phyloP scores from a whole-genome alignment of 768 basidiomycete genomes.

The Tricholoma furcatifolium region DNA sequence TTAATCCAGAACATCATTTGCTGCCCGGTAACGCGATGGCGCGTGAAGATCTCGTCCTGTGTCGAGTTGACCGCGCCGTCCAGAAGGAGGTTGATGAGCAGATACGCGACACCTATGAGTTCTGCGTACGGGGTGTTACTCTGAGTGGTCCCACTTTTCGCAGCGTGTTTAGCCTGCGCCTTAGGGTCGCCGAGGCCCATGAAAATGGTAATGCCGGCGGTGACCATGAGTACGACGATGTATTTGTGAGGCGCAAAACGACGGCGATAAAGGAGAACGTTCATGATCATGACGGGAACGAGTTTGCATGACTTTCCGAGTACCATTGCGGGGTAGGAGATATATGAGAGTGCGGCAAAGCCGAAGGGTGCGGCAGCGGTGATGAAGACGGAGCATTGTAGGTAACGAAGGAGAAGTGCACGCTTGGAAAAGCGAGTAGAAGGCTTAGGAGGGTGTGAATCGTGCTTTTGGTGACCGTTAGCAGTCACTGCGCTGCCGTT shows the following conservation, averaged over 20 bases:
- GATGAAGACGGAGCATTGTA: slow-evolving; percentile 85
- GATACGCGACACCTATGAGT: slow-evolving; percentile 70
- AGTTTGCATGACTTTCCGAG: slow-evolving; percentile 99
- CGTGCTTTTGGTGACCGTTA: slow-evolving; percentile 29
- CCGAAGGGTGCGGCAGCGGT: slow-evolving; percentile 94
- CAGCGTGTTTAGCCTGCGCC: slow-evolving; percentile 37
- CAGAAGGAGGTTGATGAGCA: slow-evolving; percentile 82
- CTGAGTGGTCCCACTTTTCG: slow-evolving; percentile 31
- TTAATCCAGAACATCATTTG: slow-evolving; percentile 99
- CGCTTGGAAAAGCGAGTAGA: slow-evolving; percentile 35
- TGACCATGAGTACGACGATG: slow-evolving; percentile 91
- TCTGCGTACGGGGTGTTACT: slow-evolving; percentile 48
- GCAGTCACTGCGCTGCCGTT: slow-evolving; percentile 17
- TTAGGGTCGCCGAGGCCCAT: slow-evolving; percentile 81
- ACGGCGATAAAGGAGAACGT: slow-evolving; percentile 91
- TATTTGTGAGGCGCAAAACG: slow-evolving; percentile 94
- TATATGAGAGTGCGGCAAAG: slow-evolving; percentile 91
- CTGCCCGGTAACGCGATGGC: slow-evolving; percentile 75
- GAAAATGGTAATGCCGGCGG: slow-evolving; percentile 87
- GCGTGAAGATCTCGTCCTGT: slow-evolving; percentile 93
- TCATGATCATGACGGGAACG: slow-evolving; percentile 98
- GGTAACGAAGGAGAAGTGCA: slow-evolving; percentile 67
- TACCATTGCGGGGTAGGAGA: slow-evolving; percentile 98
- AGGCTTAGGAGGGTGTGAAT: slow-evolving; percentile 27
- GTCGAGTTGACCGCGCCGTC: slow-evolving; percentile 96